These are phyloP conservation scores for Candida ulmi DNA, from an alignment of 805 yeast genomes.

Conservation along the genomic window DNA sequence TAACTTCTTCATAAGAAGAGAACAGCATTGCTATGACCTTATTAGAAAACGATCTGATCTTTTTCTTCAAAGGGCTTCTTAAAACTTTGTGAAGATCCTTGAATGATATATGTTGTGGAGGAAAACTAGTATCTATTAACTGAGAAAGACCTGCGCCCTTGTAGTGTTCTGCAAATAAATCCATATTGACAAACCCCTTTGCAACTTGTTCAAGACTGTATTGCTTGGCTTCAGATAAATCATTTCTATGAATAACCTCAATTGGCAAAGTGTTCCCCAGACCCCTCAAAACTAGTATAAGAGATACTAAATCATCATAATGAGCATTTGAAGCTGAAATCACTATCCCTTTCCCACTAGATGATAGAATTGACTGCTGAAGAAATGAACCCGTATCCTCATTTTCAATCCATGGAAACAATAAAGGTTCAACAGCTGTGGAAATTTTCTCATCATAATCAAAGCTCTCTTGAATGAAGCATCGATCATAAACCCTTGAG, in stretches of 20 bases:
- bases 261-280: conserved; percentile 25
- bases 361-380: not conserved
- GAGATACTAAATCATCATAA: conserved; percentile 13
- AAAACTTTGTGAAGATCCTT: too few species aligned
- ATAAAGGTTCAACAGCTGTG: too few species aligned
- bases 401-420: too few species aligned
- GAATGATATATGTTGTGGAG: too few species aligned
- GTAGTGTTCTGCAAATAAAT: too few species aligned
- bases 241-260: conserved; percentile 26
- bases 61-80: not conserved
- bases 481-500: too few species aligned
- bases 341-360: conserved; percentile 27
- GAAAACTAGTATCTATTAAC: too few species aligned
- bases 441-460: too few species aligned
- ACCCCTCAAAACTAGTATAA: conserved; percentile 23
- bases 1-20: conserved; percentile 44
- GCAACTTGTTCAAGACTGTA: not conserved
- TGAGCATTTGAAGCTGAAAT: conserved; percentile 21
- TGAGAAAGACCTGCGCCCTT: too few species aligned
- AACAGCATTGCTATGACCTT: conserved; percentile 52
- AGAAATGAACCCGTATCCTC: not conserved
- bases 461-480: too few species aligned
- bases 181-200: not conserved
- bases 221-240: conserved; percentile 12
- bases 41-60: conserved; percentile 29